A percentile compares a stretch with the other conserved stretches of the same genome.
These are phyloP conservation scores for Trichophyton mentagrophytes DNA, from an alignment of 2,329 filamentous ascomycete genomes.

Conservation along the genomic window DNA sequence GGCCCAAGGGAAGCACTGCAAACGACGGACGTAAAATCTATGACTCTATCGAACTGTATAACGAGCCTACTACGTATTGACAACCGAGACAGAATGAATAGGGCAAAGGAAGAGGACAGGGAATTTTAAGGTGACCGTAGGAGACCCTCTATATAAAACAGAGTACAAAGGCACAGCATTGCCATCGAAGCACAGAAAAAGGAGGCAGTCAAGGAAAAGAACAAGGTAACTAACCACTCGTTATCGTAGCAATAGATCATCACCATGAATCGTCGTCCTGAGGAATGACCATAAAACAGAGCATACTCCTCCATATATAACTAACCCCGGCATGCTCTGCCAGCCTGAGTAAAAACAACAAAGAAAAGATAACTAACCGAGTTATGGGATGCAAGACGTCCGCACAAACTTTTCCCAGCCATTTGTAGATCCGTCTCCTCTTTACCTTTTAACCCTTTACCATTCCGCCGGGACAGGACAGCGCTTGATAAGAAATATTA, in stretches of 20 bases:
- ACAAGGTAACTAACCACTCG: background rate
- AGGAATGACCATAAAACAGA: background rate
- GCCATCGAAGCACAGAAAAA: conserved; percentile 1
- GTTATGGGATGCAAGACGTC: background rate
- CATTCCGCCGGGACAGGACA: background rate
- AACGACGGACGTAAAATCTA: background rate
- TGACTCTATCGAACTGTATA: background rate
- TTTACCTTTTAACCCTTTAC: background rate
- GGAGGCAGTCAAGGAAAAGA: background rate
- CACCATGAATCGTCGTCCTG: conserved; percentile 4
- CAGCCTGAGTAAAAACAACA: background rate
- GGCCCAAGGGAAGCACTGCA: too few species aligned
- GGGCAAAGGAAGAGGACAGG: background rate
- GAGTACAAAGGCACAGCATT: background rate
- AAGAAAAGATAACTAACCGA: background rate
- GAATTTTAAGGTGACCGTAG: background rate
- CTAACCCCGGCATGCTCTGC: background rate
- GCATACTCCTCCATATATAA: background rate
- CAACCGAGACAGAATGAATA: background rate
- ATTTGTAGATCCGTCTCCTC: background rate
- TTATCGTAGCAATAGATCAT: conserved; percentile 6
- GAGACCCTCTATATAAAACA: background rate
- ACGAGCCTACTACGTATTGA: background rate
- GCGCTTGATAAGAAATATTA: background rate
- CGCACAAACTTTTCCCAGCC: conserved; percentile 1